Conservation (phyloP, 306 rosid species). For the Cicer bijugum region DNA sequence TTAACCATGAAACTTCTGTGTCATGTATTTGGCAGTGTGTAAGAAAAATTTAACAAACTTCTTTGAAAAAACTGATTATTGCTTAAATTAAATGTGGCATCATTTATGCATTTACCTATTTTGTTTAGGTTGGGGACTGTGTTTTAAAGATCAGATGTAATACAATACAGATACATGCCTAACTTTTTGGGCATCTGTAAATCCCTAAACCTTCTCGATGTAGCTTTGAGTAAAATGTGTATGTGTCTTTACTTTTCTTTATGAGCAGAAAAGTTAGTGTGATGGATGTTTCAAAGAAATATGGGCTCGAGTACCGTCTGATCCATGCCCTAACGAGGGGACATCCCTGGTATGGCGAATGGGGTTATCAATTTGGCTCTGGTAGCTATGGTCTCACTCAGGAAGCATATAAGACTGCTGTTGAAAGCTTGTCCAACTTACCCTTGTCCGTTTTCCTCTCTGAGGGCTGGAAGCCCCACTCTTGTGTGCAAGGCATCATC, state of each 20-base stretch:
- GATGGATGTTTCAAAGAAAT: conserved; percentile 98
- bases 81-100: conserved; percentile 11
- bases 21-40: not conserved
- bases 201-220: conserved; percentile 20
- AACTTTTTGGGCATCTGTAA: conserved; percentile 21
- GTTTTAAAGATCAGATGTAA: too few relatives aligned
- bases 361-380: conserved; percentile 93
- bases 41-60: conserved; percentile 8
- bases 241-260: conserved; percentile 29
- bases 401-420: conserved; percentile 65
- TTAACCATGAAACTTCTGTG: conserved; percentile 2
- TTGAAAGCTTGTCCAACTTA: conserved; percentile 65
- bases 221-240: conserved; percentile 31
- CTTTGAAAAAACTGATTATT: not conserved
- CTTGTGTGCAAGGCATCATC: conserved; percentile 61
- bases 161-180: too few relatives aligned
- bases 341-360: conserved; percentile 89
- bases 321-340: conserved; percentile 81
- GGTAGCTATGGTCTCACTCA: conserved; percentile 87
- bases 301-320: conserved; percentile 83
- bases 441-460: conserved; percentile 67
- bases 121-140: conserved; percentile 58
- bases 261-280: conserved; percentile 79
- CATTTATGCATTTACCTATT: conserved; percentile 9
- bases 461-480: conserved; percentile 51